A percentile compares a stretch with the other conserved stretches of the same genome.
phyloP scores from a whole-genome alignment of 2,329 filamentous ascomycete species.

The Penicillium sp. region DNA sequence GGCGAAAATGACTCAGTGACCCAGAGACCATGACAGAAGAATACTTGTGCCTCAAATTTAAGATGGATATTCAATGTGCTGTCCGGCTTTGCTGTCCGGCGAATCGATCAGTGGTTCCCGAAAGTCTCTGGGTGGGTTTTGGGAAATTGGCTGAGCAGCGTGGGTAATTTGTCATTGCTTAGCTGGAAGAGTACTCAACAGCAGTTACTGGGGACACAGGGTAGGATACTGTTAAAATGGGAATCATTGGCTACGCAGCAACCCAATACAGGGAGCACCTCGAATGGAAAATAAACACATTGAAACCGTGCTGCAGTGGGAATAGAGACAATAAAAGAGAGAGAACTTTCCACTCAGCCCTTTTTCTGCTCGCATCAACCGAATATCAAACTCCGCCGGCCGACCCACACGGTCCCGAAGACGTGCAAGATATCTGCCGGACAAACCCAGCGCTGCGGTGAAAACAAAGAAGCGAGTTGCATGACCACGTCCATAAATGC shows the following conservation, averaged over 20 bases:
- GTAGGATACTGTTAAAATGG: conserved; percentile 1
- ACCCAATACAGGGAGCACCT: conserved; percentile 9
- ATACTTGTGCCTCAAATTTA: background rate
- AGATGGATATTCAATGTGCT: background rate
- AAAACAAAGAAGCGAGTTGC: conserved; percentile 38
- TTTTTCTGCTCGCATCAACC: conserved; percentile 41
- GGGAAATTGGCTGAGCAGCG: too few relatives aligned
- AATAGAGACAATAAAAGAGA: conserved; percentile 45
- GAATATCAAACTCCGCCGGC: conserved; percentile 48
- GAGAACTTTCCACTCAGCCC: conserved; percentile 44
- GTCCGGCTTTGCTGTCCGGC: background rate
- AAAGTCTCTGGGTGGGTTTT: too few relatives aligned
- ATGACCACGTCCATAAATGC: conserved; percentile 38
- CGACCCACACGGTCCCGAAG: conserved; percentile 40
- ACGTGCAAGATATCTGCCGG: conserved; percentile 38
- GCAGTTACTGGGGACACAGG: background rate
- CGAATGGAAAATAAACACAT: conserved; percentile 37
- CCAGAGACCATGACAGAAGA: too few relatives aligned
- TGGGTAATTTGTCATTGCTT: background rate
- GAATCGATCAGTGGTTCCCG: background rate
- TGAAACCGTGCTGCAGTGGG: conserved; percentile 43
- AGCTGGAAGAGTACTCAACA: background rate
- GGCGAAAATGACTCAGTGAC: too few relatives aligned
- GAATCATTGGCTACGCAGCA: conserved; percentile 15
- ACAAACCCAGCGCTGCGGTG: conserved; percentile 38